These are phyloP conservation scores for Pythium dissotocum DNA, from an alignment of 352 stramenopile genomes.

Conservation along the genomic window DNA sequence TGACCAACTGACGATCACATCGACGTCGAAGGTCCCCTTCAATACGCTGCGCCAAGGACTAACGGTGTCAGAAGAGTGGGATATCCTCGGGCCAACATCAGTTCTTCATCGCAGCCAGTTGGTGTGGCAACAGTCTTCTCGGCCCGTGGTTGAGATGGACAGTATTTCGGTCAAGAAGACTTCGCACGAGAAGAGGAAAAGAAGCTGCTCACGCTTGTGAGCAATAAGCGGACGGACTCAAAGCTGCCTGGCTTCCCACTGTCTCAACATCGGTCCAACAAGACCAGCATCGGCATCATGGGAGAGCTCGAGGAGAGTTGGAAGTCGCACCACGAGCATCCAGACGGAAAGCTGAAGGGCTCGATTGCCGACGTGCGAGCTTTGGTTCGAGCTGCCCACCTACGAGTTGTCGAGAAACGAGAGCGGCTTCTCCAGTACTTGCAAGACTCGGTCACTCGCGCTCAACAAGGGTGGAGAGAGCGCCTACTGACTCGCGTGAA, in stretches of 20 bases:
- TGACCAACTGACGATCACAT: slow-evolving; percentile 19
- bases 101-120: not conserved
- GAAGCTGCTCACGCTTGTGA: not conserved
- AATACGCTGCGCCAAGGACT: slow-evolving; percentile 14
- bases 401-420: not conserved
- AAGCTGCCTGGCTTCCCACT: not conserved
- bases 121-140: not conserved
- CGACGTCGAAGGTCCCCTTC: not conserved
- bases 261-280: slow-evolving; percentile 11
- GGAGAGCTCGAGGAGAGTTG: slow-evolving; percentile 40
- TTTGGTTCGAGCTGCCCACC: not conserved
- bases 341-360: slow-evolving; percentile 1
- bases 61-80: slow-evolving; percentile 15
- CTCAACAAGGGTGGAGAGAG: slow-evolving; percentile 13
- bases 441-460: not conserved
- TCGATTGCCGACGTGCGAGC: not conserved
- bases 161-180: not conserved
- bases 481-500: slow-evolving; percentile 29
- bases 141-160: not conserved
- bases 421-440: not conserved
- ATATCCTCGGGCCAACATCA: slow-evolving; percentile 11
- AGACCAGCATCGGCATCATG: slow-evolving; percentile 34
- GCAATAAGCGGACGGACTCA: not conserved
- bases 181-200: not conserved
- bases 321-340: slow-evolving; percentile 32